phyloP scores from a whole-genome alignment of 2,329 filamentous ascomycete species.

The Cordyceps militaris region DNA sequence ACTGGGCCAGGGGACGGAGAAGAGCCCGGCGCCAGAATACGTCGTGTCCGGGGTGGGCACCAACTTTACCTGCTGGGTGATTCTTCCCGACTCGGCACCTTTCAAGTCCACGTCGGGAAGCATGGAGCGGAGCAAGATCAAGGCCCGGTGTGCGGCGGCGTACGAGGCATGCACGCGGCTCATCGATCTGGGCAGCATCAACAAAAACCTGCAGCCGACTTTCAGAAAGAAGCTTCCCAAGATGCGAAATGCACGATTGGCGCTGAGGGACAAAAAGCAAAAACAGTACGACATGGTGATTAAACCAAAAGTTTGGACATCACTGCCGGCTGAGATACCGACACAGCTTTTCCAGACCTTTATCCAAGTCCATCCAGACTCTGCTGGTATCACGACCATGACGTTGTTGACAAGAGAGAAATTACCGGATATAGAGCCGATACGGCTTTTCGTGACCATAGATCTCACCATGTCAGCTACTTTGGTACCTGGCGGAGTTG shows the following conservation, averaged over 20 bases:
- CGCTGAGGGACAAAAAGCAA: conserved; percentile 71
- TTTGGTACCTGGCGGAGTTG: conserved; percentile 26
- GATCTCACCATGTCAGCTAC: neutral
- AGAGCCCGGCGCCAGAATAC: conserved; percentile 47
- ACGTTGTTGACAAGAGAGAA: neutral
- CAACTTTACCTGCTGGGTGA: conserved; percentile 68
- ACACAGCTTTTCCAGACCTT: conserved; percentile 44
- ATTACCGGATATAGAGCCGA: neutral
- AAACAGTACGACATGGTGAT: conserved; percentile 68
- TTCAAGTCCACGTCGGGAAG: conserved; percentile 59
- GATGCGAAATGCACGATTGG: conserved; percentile 82
- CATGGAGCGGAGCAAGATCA: conserved; percentile 59
- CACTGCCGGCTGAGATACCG: conserved; percentile 34
- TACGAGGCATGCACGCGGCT: conserved; percentile 74
- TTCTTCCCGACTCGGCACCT: conserved; percentile 69
- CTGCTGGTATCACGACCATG: neutral
- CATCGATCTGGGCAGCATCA: conserved; percentile 57
- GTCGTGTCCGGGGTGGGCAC: conserved; percentile 48
- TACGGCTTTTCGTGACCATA: neutral
- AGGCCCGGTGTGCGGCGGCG: conserved; percentile 83
- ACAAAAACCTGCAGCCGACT: conserved; percentile 66
- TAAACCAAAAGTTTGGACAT: conserved; percentile 70
- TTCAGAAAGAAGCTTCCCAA: conserved; percentile 64
- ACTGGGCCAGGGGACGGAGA: conserved; percentile 33
- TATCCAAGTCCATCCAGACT: neutral